Percentiles rank a stretch among this genome's conserved stretches.
phyloP scores from a whole-genome alignment of 495 filamentous ascomycete species.

The Penicillium herquei region DNA sequence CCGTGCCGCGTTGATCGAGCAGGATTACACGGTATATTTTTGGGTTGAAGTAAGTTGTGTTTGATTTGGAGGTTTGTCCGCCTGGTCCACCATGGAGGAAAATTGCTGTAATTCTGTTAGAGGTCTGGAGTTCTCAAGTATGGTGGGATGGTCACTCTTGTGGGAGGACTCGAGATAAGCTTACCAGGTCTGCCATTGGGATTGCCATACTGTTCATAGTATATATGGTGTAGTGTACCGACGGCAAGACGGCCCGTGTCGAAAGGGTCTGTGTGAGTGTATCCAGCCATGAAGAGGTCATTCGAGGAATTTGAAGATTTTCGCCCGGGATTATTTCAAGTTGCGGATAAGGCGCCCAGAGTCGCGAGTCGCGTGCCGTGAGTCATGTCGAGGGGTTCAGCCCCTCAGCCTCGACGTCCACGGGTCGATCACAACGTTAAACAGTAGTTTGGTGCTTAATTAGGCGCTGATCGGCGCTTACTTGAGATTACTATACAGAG shows the following conservation, averaged over 20 bases:
- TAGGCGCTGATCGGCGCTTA: not conserved
- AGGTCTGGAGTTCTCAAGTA: not conserved
- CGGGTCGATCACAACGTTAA: not conserved
- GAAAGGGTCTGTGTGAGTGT: constrained; percentile 19
- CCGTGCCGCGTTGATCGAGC: constrained; percentile 47
- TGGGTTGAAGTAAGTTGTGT: constrained; percentile 45
- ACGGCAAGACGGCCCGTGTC: constrained; percentile 33
- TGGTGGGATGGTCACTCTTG: not conserved
- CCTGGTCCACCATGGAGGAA: constrained; percentile 49
- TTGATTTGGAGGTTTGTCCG: constrained; percentile 30
- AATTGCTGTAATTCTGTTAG: constrained; percentile 19
- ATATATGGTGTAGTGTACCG: constrained; percentile 33
- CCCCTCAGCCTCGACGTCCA: too few species aligned
- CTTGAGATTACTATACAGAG: not conserved
- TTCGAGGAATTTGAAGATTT: not conserved
- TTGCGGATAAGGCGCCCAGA: too few species aligned
- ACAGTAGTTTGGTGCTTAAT: not conserved
- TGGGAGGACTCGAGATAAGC: not conserved
- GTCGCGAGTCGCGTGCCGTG: too few species aligned
- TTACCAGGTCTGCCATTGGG: constrained; percentile 29
- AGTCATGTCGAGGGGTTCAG: too few species aligned
- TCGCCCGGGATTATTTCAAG: too few species aligned
- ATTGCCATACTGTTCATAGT: constrained; percentile 48
- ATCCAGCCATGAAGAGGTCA: constrained; percentile 11
- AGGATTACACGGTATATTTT: constrained; percentile 42